phyloP scores from a whole-genome alignment of 805 yeast genomes.

The Kodamaea fukazawae region DNA sequence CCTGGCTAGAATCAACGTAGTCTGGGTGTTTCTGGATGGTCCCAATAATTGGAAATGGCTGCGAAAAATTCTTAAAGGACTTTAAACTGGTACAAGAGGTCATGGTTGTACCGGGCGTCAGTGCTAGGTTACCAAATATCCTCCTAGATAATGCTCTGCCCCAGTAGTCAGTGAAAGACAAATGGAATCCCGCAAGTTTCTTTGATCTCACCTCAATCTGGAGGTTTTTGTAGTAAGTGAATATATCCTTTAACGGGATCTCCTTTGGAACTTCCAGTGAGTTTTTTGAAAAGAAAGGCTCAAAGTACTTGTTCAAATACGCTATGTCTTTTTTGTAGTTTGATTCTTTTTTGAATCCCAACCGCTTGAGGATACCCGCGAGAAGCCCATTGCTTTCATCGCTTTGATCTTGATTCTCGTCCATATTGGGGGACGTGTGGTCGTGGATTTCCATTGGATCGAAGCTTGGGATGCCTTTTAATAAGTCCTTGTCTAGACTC shows the following conservation, averaged over 20 bases:
- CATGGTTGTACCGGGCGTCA: slow-evolving; percentile 38
- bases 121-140: slow-evolving; percentile 36
- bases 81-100: slow-evolving; percentile 30
- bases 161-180: slow-evolving; percentile 68
- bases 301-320: neutral
- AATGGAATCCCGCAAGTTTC: slow-evolving; percentile 49
- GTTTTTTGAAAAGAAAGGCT: neutral
- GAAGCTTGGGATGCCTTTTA: slow-evolving; percentile 58
- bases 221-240: slow-evolving; percentile 50
- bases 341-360: neutral
- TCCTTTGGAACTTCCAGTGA: too few relatives aligned
- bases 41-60: slow-evolving; percentile 51
- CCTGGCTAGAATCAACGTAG: slow-evolving; percentile 21
- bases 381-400: too few relatives aligned
- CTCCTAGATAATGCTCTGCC: slow-evolving; percentile 56
- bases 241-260: slow-evolving; percentile 16
- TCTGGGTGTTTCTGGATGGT: slow-evolving; percentile 41
- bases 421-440: too few relatives aligned
- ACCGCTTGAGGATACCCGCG: neutral
- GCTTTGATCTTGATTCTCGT: too few relatives aligned
- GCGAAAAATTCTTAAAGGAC: slow-evolving; percentile 37
- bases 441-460: slow-evolving; percentile 24
- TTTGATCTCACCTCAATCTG: slow-evolving; percentile 54
- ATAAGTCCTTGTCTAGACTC: slow-evolving; percentile 46
- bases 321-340: too few relatives aligned